These are phyloP conservation scores for Hamamelis virginiana DNA, from an alignment of 164 flowering plant species.

Conservation along the genomic window DNA sequence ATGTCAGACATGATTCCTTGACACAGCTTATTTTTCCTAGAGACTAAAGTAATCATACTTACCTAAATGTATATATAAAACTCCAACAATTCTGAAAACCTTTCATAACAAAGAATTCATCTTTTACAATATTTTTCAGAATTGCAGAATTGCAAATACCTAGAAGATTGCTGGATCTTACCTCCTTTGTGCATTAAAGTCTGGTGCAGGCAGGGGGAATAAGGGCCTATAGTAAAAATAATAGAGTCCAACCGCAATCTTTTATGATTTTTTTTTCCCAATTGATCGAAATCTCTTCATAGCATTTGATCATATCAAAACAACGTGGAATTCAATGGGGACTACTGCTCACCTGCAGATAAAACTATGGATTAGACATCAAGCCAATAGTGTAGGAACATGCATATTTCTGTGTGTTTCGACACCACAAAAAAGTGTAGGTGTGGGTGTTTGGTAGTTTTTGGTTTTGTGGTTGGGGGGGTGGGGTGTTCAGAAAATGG, in stretches of 20 bases:
- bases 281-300: background rate
- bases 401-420: background rate
- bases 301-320: background rate
- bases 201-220: constrained; percentile 2
- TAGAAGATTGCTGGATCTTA: background rate
- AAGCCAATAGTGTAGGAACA: background rate
- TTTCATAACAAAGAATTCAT: background rate
- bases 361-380: background rate
- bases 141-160: background rate
- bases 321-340: background rate
- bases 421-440: too few relatives aligned
- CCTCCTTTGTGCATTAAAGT: background rate
- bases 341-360: background rate
- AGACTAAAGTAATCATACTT: constrained; percentile 5
- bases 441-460: too few relatives aligned
- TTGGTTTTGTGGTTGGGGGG: too few relatives aligned
- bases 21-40: constrained; percentile 19
- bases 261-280: background rate
- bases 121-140: background rate
- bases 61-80: background rate
- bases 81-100: background rate
- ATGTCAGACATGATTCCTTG: background rate
- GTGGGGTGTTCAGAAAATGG: too few relatives aligned
- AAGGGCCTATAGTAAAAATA: background rate
- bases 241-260: constrained; percentile 9